phyloP scores from a whole-genome alignment of 345 rosid genomes.

The Euphorbia peplus region DNA sequence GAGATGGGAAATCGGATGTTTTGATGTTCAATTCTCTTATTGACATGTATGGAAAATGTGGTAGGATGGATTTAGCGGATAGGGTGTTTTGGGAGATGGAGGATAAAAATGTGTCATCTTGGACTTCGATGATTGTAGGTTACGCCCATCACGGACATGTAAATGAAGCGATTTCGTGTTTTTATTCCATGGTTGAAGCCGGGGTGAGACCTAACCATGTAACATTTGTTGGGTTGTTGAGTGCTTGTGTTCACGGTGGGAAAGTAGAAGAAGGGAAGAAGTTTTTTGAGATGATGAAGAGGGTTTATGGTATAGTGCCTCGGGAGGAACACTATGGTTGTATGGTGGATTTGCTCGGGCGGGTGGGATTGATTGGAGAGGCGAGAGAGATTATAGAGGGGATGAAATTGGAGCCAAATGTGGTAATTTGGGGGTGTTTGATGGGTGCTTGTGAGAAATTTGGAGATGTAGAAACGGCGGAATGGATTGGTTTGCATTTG shows the following conservation, averaged over 20 bases:
- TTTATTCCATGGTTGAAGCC: constrained; percentile 49
- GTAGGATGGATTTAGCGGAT: constrained; percentile 70
- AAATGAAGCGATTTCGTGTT: constrained; percentile 52
- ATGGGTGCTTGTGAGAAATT: constrained; percentile 89
- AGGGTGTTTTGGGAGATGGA: constrained; percentile 49
- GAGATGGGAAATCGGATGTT: constrained; percentile 37
- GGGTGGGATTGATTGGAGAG: constrained; percentile 66
- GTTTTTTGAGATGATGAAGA: constrained; percentile 59
- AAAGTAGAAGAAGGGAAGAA: constrained; percentile 59
- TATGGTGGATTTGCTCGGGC: constrained; percentile 71
- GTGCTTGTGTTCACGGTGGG: constrained; percentile 88
- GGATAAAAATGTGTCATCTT: constrained; percentile 63
- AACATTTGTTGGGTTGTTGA: constrained; percentile 72
- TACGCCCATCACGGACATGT: constrained; percentile 65
- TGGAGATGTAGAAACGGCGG: constrained; percentile 71
- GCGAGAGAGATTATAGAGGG: constrained; percentile 61
- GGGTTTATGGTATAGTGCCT: constrained; percentile 46
- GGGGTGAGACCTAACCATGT: constrained; percentile 61
- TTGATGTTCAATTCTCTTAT: constrained; percentile 73
- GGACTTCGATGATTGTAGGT: constrained; percentile 80
- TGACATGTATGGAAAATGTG: constrained; percentile 82
- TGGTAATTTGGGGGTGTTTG: constrained; percentile 76
- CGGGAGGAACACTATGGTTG: constrained; percentile 68
- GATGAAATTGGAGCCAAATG: constrained; percentile 79
- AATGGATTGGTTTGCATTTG: constrained; percentile 75